Base-by-base conservation (phyloP, 2,329 filamentous ascomycete genomes). In the Seiridium unicorne region DNA sequence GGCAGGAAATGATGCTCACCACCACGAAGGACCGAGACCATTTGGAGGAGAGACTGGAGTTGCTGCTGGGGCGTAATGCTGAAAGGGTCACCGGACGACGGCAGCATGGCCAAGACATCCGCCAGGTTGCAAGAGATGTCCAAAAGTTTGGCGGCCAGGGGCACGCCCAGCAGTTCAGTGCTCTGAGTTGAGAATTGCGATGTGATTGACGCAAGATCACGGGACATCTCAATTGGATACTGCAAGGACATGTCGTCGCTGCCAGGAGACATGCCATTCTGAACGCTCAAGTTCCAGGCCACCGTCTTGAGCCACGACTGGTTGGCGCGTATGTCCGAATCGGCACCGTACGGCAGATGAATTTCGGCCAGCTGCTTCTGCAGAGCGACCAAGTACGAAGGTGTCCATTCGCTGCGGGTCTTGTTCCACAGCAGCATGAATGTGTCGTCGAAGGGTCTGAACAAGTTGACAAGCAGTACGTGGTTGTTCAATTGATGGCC, bases 131-230 rank as follows among this genome's bases (percentile, higher is more conserved):
- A 89, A 10, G 90, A 87, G 42, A 93, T 84, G 65, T 93, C 89
- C 66, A 95, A 85, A 10, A 96, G 77, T 71, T 94, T 94, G 70
- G 93, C 91, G 62, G 95, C 89, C 74, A 96, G 73, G 34, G 89
- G 89, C 44, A 91, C 84, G 18, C 89, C 89, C 64, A 93, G 82
- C 3, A 93, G 79, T 64, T 94, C 91, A 78, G 92, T 88, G 48
- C 87, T 87, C 64, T 88, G 83, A 42, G 86, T 85, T 0, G 89
- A 88, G 68, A 95, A 89, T 57, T 89, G 85, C 13, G 87, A 85
- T 4, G 89, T 88, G 74, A 93, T 86, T 11, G 83, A 82, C 34
- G 91, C 69, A 6, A 92, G 69, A 60, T 91, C 88, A 51, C 82
- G 79, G 0, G 87, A 81, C 63, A 90, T 82, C 55, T 86, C 82